These are phyloP conservation scores for Pythium plurisporium DNA, from an alignment of 352 stramenopile genomes.

Conservation along the genomic window DNA sequence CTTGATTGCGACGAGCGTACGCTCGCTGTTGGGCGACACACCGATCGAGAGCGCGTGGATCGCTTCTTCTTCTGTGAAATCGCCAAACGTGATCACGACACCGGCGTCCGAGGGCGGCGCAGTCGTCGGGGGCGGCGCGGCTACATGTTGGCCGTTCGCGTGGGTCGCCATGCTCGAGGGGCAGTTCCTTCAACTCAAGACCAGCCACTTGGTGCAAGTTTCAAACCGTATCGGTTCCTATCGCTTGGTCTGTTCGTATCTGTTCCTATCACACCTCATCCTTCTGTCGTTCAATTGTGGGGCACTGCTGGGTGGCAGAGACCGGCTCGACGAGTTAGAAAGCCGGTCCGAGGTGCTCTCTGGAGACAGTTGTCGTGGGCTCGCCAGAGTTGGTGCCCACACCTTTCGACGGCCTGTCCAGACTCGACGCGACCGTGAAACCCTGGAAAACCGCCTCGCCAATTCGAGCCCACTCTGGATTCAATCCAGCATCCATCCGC, in stretches of 20 bases:
- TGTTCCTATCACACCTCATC: too few species aligned
- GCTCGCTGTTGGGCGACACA: neutral
- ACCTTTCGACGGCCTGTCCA: neutral
- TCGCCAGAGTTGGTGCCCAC: neutral
- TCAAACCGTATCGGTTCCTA: constrained; percentile 11
- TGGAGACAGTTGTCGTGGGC: neutral
- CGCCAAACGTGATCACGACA: constrained; percentile 65
- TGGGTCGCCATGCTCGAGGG: constrained; percentile 6
- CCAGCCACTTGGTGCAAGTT: neutral
- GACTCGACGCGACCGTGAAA: neutral
- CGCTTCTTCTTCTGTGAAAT: constrained; percentile 75
- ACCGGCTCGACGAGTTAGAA: neutral
- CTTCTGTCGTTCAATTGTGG: constrained; percentile 1
- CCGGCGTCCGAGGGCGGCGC: constrained; percentile 5
- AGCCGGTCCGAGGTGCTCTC: constrained; percentile 5
- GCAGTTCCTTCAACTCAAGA: constrained; percentile 3
- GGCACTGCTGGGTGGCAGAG: neutral
- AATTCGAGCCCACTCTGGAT: constrained; percentile 19
- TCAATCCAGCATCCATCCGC: constrained; percentile 14
- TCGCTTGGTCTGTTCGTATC: constrained; percentile 6
- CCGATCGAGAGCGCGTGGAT: constrained; percentile 22
- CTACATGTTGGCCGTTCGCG: constrained; percentile 23
- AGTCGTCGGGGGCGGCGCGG: neutral
- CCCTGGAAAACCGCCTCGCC: neutral
- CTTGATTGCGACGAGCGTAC: neutral